A percentile compares a stretch with the other conserved stretches of the same genome.
These are phyloP conservation scores for Fusarium acutatum DNA, from an alignment of 2,329 filamentous ascomycete genomes.

Conservation along the genomic window DNA sequence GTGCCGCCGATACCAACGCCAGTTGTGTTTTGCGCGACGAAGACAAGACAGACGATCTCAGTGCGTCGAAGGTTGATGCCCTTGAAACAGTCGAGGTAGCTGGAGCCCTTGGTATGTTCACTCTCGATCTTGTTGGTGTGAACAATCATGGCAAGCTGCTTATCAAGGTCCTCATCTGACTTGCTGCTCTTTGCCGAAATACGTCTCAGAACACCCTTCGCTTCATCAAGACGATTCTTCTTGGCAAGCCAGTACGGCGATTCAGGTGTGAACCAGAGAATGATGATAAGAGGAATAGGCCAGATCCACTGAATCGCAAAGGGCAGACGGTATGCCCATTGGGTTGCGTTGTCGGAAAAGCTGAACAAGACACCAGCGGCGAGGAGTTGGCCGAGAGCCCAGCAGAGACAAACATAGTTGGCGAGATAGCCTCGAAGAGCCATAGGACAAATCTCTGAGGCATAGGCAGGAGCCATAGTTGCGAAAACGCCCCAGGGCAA, in stretches of 20 bases:
- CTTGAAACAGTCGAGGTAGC: slow-evolving; percentile 58
- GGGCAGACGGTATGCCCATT: slow-evolving; percentile 50
- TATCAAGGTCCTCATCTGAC: slow-evolving; percentile 51
- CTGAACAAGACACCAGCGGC: slow-evolving; percentile 44
- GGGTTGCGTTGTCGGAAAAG: slow-evolving; percentile 14
- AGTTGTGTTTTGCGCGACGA: slow-evolving; percentile 51
- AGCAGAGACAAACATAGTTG: slow-evolving; percentile 54
- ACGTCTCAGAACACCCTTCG: slow-evolving; percentile 39
- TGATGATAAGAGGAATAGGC: slow-evolving; percentile 42
- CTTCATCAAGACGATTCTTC: slow-evolving; percentile 39
- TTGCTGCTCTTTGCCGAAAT: slow-evolving; percentile 45
- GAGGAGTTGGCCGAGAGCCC: slow-evolving; percentile 52
- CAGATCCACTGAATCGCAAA: slow-evolving; percentile 51
- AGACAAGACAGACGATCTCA: slow-evolving; percentile 56
- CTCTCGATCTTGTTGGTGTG: slow-evolving; percentile 56
- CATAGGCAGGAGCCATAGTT: slow-evolving; percentile 53
- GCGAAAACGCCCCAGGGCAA: slow-evolving; percentile 55
- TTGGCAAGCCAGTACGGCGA: slow-evolving; percentile 48
- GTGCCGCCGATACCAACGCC: slow-evolving; percentile 52
- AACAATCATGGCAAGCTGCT: slow-evolving; percentile 73
- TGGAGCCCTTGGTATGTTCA: slow-evolving; percentile 48
- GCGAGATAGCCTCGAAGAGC: slow-evolving; percentile 53
- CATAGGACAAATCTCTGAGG: slow-evolving; percentile 54
- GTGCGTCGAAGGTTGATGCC: slow-evolving; percentile 57
- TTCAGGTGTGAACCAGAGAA: slow-evolving; percentile 44